Conservation (phyloP, 805 yeast genomes). For the Vanderwaltozyma polyspora region DNA sequence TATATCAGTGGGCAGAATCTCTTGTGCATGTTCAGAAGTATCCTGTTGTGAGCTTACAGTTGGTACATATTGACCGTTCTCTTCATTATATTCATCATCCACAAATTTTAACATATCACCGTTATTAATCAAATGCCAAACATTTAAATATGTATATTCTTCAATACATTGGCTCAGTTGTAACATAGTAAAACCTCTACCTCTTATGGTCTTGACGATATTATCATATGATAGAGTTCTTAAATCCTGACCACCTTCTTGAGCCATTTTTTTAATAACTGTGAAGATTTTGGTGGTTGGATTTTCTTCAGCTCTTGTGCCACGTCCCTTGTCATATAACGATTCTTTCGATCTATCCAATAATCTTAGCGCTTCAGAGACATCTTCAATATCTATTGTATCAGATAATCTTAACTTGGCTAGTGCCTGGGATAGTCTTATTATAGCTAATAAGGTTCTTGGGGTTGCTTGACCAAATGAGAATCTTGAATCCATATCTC, state of each 20-base stretch:
- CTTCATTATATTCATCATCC: slow-evolving; percentile 30
- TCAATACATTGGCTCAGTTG: slow-evolving; percentile 65
- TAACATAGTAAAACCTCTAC: slow-evolving; percentile 74
- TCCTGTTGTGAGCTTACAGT: too few species aligned
- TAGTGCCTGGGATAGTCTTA: slow-evolving; percentile 88
- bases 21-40: slow-evolving; percentile 1
- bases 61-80: not conserved
- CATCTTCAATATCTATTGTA: slow-evolving; percentile 64
- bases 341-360: slow-evolving; percentile 81
- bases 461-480: slow-evolving; percentile 92
- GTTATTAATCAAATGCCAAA: slow-evolving; percentile 69
- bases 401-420: slow-evolving; percentile 80
- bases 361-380: slow-evolving; percentile 89
- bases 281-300: slow-evolving; percentile 60
- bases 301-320: slow-evolving; percentile 48
- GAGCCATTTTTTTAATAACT: slow-evolving; percentile 51
- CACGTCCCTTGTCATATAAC: slow-evolving; percentile 43
- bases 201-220: slow-evolving; percentile 53
- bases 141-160: slow-evolving; percentile 59
- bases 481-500: slow-evolving; percentile 56
- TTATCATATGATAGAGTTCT: slow-evolving; percentile 32
- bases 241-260: slow-evolving; percentile 24
- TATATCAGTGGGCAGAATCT: slow-evolving; percentile 1
- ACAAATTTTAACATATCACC: slow-evolving; percentile 53
- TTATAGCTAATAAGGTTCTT: slow-evolving; percentile 80